Evolutionary conservation across 768 basidiomycete genomes (phyloP), one percentile per base, ranked within the genome.

Genomic region (Suillus lakei): DNA sequence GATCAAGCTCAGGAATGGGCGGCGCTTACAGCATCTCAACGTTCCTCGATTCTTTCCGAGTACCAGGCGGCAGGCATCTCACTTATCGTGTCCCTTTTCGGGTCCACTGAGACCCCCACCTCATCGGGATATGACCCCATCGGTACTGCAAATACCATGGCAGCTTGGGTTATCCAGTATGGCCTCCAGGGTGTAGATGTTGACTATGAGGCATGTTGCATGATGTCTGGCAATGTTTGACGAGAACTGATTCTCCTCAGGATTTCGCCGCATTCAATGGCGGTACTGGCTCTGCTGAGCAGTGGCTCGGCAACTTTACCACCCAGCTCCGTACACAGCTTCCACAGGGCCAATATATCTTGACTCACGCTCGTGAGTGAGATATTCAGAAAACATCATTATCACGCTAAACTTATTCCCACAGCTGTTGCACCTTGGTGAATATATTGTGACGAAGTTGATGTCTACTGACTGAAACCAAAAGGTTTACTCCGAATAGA

Each of bases 31-130:
- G 75, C 76, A 5, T 66, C 67, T 21, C 72, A 83, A 39, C 81
- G 86, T 34, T 65, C 80, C 15, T 41, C 78, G 16, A 79, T 83
- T 69, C 74, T 85, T 65, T 67, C 81, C 0, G 79, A 84, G 64
- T 88, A 88, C 69, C 78, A 78, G 28, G 79, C 82, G 0, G 86
- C 86, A 7, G 87, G 87, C 23, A 87, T 88, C 71, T 84, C 83
- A 26, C 70, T 89, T 54, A 81, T 89, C 61, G 87, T 88, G 5
- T 85, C 85, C 53, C 80, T 78, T 4, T 88, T 88, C 67, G 85
- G 85, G 7, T 79, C 84, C 13, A 75, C 74, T 4, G 70, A 77
- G 62, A 73, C 76, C 1, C 85, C 85, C 2, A 86, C 84, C 4
- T 75, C 80, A 2, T 71, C 73, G 4, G 81, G 80, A 32, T 69